Percentiles rank a stretch among this genome's conserved stretches.
These are phyloP conservation scores for Mycosphaerella sp. DNA, from an alignment of 2,329 filamentous ascomycete genomes.

Conservation along the genomic window DNA sequence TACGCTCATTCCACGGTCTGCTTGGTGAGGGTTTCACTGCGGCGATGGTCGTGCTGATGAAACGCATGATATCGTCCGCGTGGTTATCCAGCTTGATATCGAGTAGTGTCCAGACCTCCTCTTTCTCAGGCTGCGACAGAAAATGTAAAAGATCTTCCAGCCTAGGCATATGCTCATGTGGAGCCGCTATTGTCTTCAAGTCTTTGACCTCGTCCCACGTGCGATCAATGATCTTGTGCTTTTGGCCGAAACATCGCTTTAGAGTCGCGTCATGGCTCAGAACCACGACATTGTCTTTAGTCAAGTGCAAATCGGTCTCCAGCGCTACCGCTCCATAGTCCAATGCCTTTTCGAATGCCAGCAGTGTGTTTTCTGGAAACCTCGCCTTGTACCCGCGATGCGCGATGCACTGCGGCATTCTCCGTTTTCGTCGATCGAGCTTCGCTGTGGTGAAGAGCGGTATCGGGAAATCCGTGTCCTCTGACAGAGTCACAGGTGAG, in stretches of 20 bases:
- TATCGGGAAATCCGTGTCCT: constrained; percentile 24
- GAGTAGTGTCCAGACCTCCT: constrained; percentile 72
- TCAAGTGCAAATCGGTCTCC: constrained; percentile 83
- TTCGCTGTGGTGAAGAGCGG: constrained; percentile 23
- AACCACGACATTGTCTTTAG: constrained; percentile 76
- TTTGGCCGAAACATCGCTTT: constrained; percentile 73
- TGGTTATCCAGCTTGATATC: constrained; percentile 84
- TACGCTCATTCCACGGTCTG: constrained; percentile 62
- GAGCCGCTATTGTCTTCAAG: constrained; percentile 60
- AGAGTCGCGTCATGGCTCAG: constrained; percentile 64
- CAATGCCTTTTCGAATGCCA: constrained; percentile 68
- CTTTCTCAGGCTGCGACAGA: constrained; percentile 56
- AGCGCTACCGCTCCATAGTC: constrained; percentile 70
- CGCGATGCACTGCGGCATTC: constrained; percentile 64
- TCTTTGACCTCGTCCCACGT: constrained; percentile 67
- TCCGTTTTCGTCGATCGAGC: constrained; percentile 24
- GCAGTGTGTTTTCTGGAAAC: constrained; percentile 81
- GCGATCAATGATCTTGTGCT: constrained; percentile 66
- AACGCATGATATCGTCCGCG: constrained; percentile 61
- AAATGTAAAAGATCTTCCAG: constrained; percentile 69
- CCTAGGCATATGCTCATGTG: constrained; percentile 65
- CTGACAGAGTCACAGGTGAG: constrained; percentile 21
- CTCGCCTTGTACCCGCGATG: constrained; percentile 73
- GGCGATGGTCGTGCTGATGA: constrained; percentile 59
- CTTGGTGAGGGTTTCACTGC: constrained; percentile 9